phyloP scores from a whole-genome alignment of 148 eudicot genomes.

The Gaultheria prostrata region DNA sequence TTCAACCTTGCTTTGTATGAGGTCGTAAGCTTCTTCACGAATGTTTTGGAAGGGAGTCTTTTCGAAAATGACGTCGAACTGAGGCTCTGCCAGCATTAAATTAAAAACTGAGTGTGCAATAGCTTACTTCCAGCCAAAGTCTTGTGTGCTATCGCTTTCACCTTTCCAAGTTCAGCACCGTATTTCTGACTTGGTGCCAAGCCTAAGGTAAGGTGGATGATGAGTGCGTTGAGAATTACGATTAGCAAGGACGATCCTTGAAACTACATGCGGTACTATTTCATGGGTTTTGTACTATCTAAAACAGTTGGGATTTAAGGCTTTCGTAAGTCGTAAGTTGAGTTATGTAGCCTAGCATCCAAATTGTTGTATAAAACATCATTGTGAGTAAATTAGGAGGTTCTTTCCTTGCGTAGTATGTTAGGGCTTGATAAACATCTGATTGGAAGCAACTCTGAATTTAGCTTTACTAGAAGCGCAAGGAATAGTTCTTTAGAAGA shows the following conservation, averaged over 20 bases:
- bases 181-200: background rate
- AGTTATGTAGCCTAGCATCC: background rate
- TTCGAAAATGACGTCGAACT: too few species aligned
- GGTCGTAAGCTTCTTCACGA: too few species aligned
- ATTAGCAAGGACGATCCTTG: background rate
- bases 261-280: background rate
- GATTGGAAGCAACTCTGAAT: background rate
- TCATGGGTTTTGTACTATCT: background rate
- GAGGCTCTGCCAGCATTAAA: too few species aligned
- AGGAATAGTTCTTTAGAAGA: background rate
- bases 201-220: background rate
- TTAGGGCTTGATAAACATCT: background rate
- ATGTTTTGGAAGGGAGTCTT: too few species aligned
- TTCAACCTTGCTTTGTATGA: too few species aligned
- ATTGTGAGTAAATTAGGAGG: background rate
- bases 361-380: background rate
- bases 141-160: background rate
- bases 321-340: background rate
- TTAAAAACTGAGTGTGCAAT: background rate
- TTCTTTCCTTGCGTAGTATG: background rate
- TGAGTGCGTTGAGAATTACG: conserved; percentile 1
- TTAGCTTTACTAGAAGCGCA: background rate
- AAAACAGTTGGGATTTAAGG: background rate
- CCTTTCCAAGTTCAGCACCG: background rate
- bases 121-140: background rate